phyloP scores from a whole-genome alignment of 2,329 filamentous ascomycete species.

The Talaromyces verruculosus region DNA sequence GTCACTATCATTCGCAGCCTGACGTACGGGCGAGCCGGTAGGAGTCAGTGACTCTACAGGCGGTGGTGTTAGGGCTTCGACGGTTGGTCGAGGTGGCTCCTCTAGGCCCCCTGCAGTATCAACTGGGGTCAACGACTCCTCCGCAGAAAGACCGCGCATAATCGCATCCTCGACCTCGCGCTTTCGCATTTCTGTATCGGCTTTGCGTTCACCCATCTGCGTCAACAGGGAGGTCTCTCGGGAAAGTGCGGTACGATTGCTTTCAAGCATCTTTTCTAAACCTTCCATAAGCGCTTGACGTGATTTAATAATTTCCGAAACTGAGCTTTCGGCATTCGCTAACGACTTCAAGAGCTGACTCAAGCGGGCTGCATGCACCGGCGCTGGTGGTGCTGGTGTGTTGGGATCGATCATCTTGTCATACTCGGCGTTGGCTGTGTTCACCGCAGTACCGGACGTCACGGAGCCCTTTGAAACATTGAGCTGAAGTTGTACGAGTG shows the following conservation, averaged over 20 bases:
- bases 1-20: background rate
- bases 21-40: constrained; percentile 48
- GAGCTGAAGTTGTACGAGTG: constrained; percentile 72
- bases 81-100: constrained; percentile 63
- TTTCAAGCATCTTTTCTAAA: constrained; percentile 77
- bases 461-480: constrained; percentile 70
- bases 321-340: constrained; percentile 81
- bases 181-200: constrained; percentile 76
- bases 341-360: constrained; percentile 87
- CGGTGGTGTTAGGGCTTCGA: constrained; percentile 86
- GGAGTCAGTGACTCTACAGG: constrained; percentile 59
- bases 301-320: constrained; percentile 85
- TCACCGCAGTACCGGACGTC: constrained; percentile 65
- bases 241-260: constrained; percentile 67
- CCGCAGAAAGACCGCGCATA: constrained; percentile 73
- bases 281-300: constrained; percentile 73
- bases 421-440: constrained; percentile 76
- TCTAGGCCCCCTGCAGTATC: constrained; percentile 32
- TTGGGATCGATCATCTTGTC: constrained; percentile 75
- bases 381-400: constrained; percentile 70
- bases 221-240: constrained; percentile 67
- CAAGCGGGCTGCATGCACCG: constrained; percentile 86
- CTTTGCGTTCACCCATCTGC: constrained; percentile 65
- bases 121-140: constrained; percentile 51
- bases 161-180: constrained; percentile 88